Percentiles rank a stretch among this genome's conserved stretches.
Conservation (phyloP, 306 rosid genomes). For the Rosa persica region DNA sequence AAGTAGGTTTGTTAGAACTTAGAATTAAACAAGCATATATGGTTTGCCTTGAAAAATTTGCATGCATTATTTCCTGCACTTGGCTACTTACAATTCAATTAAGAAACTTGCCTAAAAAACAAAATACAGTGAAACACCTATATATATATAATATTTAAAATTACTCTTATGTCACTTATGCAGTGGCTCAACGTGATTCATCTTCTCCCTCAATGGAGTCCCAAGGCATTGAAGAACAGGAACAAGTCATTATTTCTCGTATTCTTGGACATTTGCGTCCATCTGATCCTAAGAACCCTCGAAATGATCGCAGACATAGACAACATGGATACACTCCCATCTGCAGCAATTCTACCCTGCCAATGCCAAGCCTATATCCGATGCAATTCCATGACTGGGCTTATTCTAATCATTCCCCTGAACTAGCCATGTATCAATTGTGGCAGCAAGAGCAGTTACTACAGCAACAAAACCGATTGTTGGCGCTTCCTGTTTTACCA, state of each 20-base stretch:
- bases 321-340: slow-evolving; percentile 33
- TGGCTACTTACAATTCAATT: slow-evolving; percentile 1
- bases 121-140: slow-evolving; percentile 9
- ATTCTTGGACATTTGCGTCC: slow-evolving; percentile 52
- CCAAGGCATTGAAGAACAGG: slow-evolving; percentile 62
- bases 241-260: slow-evolving; percentile 62
- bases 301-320: slow-evolving; percentile 34
- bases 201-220: slow-evolving; percentile 42
- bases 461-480: slow-evolving; percentile 51
- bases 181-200: slow-evolving; percentile 57
- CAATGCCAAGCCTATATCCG: slow-evolving; percentile 37
- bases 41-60: slow-evolving; percentile 21
- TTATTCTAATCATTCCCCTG: slow-evolving; percentile 51
- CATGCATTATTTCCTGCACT: neutral
- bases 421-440: slow-evolving; percentile 56
- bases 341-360: slow-evolving; percentile 35
- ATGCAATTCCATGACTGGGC: slow-evolving; percentile 48
- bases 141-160: slow-evolving; percentile 2
- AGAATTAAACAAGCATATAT: neutral
- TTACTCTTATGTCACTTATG: slow-evolving; percentile 30
- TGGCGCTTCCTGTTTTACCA: slow-evolving; percentile 57
- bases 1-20: slow-evolving; percentile 1
- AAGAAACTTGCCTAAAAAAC: neutral
- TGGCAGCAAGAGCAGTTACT: slow-evolving; percentile 75
- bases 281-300: slow-evolving; percentile 29